These are phyloP conservation scores for Fomitopsis palustris DNA, from an alignment of 1,284 basidiomycete species.

Conservation along the genomic window DNA sequence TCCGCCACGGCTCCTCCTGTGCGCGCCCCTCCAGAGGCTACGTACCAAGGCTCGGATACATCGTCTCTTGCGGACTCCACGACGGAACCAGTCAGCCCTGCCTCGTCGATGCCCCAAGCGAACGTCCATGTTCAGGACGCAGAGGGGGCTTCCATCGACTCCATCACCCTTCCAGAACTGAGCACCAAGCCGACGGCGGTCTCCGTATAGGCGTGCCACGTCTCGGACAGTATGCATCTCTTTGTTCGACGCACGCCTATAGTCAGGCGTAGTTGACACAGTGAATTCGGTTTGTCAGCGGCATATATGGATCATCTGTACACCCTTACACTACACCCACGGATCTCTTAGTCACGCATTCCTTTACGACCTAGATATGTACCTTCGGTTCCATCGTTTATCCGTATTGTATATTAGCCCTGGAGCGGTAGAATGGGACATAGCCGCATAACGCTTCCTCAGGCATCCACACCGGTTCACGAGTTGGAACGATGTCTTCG, in stretches of 20 bases:
- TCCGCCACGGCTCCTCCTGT: slow-evolving; percentile 27
- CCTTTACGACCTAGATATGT: not conserved
- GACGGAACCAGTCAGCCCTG: slow-evolving; percentile 33
- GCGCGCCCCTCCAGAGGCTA: slow-evolving; percentile 24
- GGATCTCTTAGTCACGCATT: not conserved
- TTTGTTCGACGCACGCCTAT: not conserved
- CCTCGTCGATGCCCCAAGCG: slow-evolving; percentile 21
- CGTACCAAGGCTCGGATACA: slow-evolving; percentile 33
- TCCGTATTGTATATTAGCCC: not conserved
- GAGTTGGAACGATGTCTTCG: too few relatives aligned
- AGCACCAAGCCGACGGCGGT: not conserved
- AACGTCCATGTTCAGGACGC: slow-evolving; percentile 17
- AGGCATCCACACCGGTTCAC: too few relatives aligned
- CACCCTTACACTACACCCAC: not conserved
- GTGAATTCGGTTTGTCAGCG: not conserved
- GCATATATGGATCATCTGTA: not conserved
- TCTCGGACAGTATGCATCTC: not conserved
- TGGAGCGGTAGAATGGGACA: not conserved
- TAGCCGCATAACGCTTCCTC: not conserved
- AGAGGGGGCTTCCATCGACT: slow-evolving; percentile 3
- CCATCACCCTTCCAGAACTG: not conserved
- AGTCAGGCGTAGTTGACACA: not conserved
- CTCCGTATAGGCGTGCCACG: not conserved
- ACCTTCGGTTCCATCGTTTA: not conserved
- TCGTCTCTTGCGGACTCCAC: slow-evolving; percentile 33